A percentile compares a stretch with the other conserved stretches of the same genome.
phyloP scores from a whole-genome alignment of 192 early-diverging fungal species.

The Rhizoclosmatium sp. region DNA sequence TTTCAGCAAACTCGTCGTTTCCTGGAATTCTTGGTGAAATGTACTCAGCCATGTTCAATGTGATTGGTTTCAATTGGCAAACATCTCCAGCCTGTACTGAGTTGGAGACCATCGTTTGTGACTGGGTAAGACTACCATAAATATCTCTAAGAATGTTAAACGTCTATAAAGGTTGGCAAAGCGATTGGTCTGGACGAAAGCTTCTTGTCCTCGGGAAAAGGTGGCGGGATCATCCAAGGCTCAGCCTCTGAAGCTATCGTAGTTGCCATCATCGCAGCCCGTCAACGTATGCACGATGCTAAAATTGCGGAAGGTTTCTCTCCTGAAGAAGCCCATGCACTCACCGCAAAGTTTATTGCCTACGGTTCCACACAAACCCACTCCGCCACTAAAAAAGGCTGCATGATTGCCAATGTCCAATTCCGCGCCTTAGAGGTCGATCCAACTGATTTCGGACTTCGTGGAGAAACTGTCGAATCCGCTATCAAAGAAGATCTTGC shows the following conservation, averaged over 20 bases:
- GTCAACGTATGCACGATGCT: conserved; percentile 54
- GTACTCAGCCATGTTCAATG: conserved; percentile 63
- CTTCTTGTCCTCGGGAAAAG: conserved; percentile 60
- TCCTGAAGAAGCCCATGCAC: conserved; percentile 41
- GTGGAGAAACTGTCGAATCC: conserved; percentile 51
- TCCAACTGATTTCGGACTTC: conserved; percentile 38
- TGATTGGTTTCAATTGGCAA: conserved; percentile 36
- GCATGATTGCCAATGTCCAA: conserved; percentile 56
- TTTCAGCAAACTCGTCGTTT: conserved; percentile 60
- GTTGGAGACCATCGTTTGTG: conserved; percentile 66
- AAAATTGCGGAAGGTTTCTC: conserved; percentile 32
- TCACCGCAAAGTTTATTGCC: conserved; percentile 56
- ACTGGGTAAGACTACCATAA: conserved; percentile 46
- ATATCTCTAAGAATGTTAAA: not conserved
- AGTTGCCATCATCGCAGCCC: conserved; percentile 66
- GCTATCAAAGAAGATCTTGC: conserved; percentile 58
- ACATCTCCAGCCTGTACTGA: conserved; percentile 65
- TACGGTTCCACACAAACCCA: conserved; percentile 74
- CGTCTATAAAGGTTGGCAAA: conserved; percentile 53
- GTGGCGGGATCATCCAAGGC: conserved; percentile 73
- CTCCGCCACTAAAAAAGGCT: conserved; percentile 60
- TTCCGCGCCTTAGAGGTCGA: conserved; percentile 51
- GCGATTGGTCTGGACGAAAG: conserved; percentile 62
- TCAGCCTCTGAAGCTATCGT: conserved; percentile 66
- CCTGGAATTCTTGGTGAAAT: conserved; percentile 69